Evolutionary conservation across 192 early-diverging fungal genomes (phyloP).

Genomic region (Coemansia sp.): DNA sequence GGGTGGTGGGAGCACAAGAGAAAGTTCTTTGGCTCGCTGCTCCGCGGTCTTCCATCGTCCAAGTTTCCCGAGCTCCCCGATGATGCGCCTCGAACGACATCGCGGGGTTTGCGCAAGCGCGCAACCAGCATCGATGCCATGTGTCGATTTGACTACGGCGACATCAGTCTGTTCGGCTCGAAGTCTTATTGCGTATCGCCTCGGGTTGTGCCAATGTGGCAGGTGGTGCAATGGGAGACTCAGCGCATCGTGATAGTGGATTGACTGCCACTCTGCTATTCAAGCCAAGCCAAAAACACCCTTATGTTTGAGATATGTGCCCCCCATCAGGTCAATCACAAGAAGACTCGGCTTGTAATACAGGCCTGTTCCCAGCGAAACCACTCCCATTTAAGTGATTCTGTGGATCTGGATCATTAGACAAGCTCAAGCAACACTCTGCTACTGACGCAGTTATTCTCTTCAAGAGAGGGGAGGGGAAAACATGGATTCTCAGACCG

Average conservation of each 20-base stretch:
- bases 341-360: background rate
- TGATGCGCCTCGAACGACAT: background rate
- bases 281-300: conserved; percentile 1
- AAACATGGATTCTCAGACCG: no score
- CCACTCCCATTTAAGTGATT: no score
- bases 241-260: conserved; percentile 1
- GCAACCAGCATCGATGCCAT: conserved; percentile 33
- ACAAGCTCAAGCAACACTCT: background rate
- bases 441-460: no score
- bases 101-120: conserved; percentile 8
- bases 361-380: no score
- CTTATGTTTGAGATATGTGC: background rate
- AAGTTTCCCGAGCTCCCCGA: conserved; percentile 31
- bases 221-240: conserved; percentile 36
- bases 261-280: background rate
- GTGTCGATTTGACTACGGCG: conserved; percentile 42
- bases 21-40: conserved; percentile 39
- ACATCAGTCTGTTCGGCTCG: conserved; percentile 32
- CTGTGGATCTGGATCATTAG: no score
- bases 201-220: conserved; percentile 39
- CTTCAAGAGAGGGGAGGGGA: no score
- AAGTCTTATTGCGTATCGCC: conserved; percentile 40
- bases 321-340: background rate
- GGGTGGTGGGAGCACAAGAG: conserved; percentile 49
- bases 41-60: conserved; percentile 11